Evolutionary conservation across 2,329 filamentous ascomycete species (phyloP).

Genomic region (Ophiostoma sp.): DNA sequence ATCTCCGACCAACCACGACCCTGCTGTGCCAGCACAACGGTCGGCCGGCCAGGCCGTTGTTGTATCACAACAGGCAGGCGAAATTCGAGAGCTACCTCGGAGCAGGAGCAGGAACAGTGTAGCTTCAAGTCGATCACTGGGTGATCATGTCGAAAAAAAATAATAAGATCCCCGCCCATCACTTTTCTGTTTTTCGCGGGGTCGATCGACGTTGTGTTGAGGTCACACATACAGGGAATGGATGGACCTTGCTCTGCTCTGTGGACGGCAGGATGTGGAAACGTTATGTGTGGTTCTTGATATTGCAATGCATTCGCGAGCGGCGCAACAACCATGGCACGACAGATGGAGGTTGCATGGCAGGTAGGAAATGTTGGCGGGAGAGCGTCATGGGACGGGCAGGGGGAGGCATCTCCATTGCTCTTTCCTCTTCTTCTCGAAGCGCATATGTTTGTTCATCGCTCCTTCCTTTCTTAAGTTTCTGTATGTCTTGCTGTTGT

Average conservation of each 20-base stretch:
- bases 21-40: background rate
- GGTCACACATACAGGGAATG: background rate
- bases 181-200: background rate
- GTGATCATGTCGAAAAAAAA: slow-evolving; percentile 4
- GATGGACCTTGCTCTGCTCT: background rate
- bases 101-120: background rate
- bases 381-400: background rate
- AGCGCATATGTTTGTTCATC: background rate
- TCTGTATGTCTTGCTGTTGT: background rate
- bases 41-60: background rate
- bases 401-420: too few relatives aligned
- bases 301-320: background rate
- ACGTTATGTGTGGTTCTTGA: background rate
- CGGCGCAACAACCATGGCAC: background rate
- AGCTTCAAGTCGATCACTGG: background rate
- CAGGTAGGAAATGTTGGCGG: background rate
- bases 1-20: background rate
- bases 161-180: background rate
- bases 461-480: background rate
- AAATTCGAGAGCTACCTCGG: background rate
- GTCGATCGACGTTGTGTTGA: background rate
- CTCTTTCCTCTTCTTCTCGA: slow-evolving; percentile 3
- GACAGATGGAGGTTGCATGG: slow-evolving; percentile 1
- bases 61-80: background rate
- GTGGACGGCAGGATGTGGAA: background rate